phyloP scores from a whole-genome alignment of 75 land plant genomes.

The Cunninghamia lanceolata region DNA sequence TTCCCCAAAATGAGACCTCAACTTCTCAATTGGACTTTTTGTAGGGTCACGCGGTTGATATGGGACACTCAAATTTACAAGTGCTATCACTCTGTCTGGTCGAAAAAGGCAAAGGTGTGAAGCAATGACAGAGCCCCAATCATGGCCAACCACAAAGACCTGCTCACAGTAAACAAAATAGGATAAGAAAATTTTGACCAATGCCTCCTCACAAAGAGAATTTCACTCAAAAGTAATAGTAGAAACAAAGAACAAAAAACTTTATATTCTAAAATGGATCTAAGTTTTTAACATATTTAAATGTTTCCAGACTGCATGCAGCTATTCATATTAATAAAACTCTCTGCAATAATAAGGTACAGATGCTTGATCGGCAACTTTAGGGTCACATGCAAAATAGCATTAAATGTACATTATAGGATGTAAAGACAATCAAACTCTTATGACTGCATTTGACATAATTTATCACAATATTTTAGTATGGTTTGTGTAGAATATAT shows the following conservation, averaged over 20 bases:
- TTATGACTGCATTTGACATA: too few relatives aligned
- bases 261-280: background rate
- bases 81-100: constrained; percentile 34
- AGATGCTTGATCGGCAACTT: background rate
- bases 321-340: background rate
- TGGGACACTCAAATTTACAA: constrained; percentile 31
- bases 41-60: too few relatives aligned
- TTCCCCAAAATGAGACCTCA: too few relatives aligned
- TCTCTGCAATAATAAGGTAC: background rate
- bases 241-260: background rate
- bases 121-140: too few relatives aligned
- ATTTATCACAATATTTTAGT: too few relatives aligned
- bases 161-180: constrained; percentile 1
- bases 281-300: background rate
- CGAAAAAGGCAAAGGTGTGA: constrained; percentile 35
- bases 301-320: background rate
- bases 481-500: too few relatives aligned
- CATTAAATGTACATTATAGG: background rate
- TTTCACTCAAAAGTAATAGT: background rate
- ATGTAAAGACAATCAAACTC: too few relatives aligned
- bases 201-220: background rate
- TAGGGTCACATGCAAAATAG: background rate
- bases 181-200: background rate
- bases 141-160: constrained; percentile 34
- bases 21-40: too few relatives aligned